Conservation (phyloP, 305 asterid genomes). For the Andrographis paniculata region DNA sequence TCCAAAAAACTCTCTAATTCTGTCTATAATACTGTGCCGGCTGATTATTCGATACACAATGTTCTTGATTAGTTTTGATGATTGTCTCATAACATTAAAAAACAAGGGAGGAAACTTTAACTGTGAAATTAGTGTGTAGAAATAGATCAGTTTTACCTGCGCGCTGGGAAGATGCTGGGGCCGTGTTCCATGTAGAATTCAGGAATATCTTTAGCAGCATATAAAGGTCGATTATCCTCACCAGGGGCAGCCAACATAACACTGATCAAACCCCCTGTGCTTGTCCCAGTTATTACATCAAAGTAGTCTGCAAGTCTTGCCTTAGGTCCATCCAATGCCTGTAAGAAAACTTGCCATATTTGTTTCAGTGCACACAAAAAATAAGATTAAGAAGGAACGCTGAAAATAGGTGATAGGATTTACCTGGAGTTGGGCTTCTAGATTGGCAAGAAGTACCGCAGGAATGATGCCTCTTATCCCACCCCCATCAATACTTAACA, state of each 20-base stretch:
- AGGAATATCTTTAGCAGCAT: constrained; percentile 40
- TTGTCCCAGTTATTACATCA: constrained; percentile 36
- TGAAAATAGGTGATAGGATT: background rate
- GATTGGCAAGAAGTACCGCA: constrained; percentile 33
- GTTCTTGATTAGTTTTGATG: background rate
- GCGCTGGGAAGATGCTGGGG: constrained; percentile 47
- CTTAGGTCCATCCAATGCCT: constrained; percentile 33
- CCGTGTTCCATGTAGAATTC: constrained; percentile 44
- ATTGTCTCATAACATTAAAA: no score
- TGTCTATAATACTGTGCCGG: constrained; percentile 29
- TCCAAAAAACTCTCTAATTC: constrained; percentile 33
- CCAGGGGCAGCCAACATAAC: constrained; percentile 33
- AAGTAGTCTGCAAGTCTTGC: constrained; percentile 44
- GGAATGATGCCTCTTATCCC: constrained; percentile 63
- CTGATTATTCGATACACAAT: constrained; percentile 17
- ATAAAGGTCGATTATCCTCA: constrained; percentile 39
- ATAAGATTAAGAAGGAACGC: background rate
- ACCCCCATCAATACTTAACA: constrained; percentile 63
- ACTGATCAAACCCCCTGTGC: constrained; percentile 35
- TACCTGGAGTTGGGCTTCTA: constrained; percentile 57
- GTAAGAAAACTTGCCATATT: background rate
- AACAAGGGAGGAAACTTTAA: no score
- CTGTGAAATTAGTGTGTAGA: background rate
- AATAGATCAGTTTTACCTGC: constrained; percentile 23
- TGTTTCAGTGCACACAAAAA: no score